A percentile compares a stretch with the other conserved stretches of the same genome.
phyloP scores from a whole-genome alignment of 805 yeast species.

The Wickerhamiella brachini region DNA sequence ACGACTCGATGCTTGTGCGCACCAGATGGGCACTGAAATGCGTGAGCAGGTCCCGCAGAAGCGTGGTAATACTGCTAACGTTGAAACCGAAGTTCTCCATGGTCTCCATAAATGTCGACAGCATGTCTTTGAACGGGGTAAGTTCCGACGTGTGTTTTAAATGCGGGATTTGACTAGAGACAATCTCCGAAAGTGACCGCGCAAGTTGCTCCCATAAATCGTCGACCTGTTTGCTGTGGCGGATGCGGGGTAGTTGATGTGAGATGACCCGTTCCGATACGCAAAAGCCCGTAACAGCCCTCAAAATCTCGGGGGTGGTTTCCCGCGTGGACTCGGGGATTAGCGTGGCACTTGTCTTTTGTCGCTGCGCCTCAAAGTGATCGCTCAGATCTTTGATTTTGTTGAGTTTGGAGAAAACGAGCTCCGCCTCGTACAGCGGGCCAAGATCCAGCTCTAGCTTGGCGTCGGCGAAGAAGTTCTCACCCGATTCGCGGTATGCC shows the following conservation, averaged over 20 bases:
- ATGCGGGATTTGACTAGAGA: constrained; percentile 9
- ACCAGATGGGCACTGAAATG: constrained; percentile 45
- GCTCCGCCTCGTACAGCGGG: constrained; percentile 69
- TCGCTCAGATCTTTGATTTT: constrained; percentile 46
- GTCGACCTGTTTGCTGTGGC: constrained; percentile 47
- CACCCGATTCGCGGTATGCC: constrained; percentile 49
- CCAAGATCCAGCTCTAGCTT: constrained; percentile 42
- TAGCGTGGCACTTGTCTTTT: constrained; percentile 51
- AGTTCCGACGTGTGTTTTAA: constrained; percentile 28
- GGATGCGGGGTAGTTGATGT: constrained; percentile 41
- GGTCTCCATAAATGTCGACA: constrained; percentile 62
- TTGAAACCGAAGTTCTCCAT: constrained; percentile 60
- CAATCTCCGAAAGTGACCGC: constrained; percentile 20
- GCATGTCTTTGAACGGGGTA: constrained; percentile 36
- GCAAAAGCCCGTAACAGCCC: constrained; percentile 60
- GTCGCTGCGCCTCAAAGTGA: constrained; percentile 55
- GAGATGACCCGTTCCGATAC: constrained; percentile 60
- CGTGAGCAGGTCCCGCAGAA: constrained; percentile 44
- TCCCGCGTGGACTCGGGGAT: constrained; percentile 37
- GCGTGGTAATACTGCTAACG: constrained; percentile 44
- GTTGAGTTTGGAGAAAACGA: constrained; percentile 66
- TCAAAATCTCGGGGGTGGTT: constrained; percentile 24
- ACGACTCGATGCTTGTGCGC: constrained; percentile 44
- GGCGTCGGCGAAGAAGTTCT: constrained; percentile 32
- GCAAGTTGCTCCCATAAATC: constrained; percentile 65